Evolutionary conservation across 202 grass and related monocot species (phyloP).

Genomic region (Panicum hallii): DNA sequence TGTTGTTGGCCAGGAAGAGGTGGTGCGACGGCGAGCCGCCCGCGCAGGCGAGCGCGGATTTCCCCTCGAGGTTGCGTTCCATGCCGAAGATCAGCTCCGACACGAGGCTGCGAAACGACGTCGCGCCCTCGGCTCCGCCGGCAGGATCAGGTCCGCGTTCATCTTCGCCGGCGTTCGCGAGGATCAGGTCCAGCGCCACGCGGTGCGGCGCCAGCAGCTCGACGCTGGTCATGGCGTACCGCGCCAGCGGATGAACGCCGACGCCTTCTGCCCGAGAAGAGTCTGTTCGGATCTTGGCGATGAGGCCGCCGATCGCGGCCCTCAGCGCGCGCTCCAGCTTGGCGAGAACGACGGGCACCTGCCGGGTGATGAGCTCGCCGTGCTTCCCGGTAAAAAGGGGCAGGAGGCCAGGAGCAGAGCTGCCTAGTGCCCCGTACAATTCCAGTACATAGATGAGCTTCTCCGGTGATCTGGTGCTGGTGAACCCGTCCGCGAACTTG

Average conservation of each 20-base stretch:
- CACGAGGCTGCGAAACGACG: conserved; percentile 10
- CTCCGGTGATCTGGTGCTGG: conserved; percentile 5
- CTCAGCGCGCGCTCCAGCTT: conserved; percentile 32
- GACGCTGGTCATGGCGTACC: conserved; percentile 29
- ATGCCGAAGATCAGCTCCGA: conserved; percentile 6
- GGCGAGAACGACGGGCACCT: conserved; percentile 11
- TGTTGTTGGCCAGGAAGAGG: conserved; percentile 48
- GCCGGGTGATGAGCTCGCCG: conserved; percentile 31
- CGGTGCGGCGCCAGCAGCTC: conserved; percentile 24
- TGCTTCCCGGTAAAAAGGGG: neutral
- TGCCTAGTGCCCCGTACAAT: conserved; percentile 33
- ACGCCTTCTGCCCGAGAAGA: neutral
- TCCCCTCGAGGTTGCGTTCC: conserved; percentile 31
- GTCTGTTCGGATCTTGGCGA: conserved; percentile 2
- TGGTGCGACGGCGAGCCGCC: conserved; percentile 1
- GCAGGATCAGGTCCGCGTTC: neutral
- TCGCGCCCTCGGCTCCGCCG: neutral
- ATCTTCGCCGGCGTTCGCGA: neutral
- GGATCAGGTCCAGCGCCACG: neutral
- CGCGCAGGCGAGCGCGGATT: neutral
- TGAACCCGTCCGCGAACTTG: conserved; percentile 42
- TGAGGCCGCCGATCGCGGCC: neutral
- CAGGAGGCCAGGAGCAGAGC: neutral
- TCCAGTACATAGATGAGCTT: conserved; percentile 45
- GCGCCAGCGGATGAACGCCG: conserved; percentile 28